Percentiles rank a stretch among this genome's conserved stretches.
phyloP scores from a whole-genome alignment of 768 basidiomycete genomes.

The Myochromella boudieri region DNA sequence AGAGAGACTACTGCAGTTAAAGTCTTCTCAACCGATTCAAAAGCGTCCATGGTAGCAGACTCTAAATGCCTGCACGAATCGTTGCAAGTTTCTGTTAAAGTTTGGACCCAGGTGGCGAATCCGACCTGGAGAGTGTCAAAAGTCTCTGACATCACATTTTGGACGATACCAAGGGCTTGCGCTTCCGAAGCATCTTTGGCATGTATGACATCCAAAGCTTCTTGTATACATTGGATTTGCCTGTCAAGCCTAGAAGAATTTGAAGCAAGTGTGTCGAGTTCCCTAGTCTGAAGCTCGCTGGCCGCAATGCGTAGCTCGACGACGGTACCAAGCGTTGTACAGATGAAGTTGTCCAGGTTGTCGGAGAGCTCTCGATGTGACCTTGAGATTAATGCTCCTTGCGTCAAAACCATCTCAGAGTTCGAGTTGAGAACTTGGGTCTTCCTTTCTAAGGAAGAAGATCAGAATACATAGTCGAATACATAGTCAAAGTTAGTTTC shows the following conservation, averaged over 20 bases:
- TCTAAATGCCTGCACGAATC: conserved; percentile 47
- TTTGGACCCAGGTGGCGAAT: conserved; percentile 55
- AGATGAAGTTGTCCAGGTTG: conserved; percentile 63
- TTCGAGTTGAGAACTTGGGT: conserved; percentile 62
- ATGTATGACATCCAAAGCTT: conserved; percentile 52
- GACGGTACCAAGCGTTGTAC: conserved; percentile 52
- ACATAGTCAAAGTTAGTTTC: background rate
- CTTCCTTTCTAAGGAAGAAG: conserved; percentile 63
- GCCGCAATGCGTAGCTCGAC: conserved; percentile 55
- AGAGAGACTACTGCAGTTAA: conserved; percentile 58
- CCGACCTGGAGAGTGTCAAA: conserved; percentile 52
- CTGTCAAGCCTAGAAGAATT: conserved; percentile 56
- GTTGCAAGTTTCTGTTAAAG: conserved; percentile 48
- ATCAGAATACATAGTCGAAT: conserved; percentile 13
- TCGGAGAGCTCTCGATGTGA: conserved; percentile 53
- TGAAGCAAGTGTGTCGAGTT: conserved; percentile 50
- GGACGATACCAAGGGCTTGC: conserved; percentile 49
- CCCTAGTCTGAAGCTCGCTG: conserved; percentile 53
- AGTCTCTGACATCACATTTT: conserved; percentile 49
- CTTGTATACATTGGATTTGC: conserved; percentile 55
- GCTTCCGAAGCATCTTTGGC: conserved; percentile 54
- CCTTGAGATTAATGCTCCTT: conserved; percentile 57
- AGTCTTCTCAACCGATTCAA: conserved; percentile 54
- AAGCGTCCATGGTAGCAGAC: conserved; percentile 40
- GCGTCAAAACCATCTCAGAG: conserved; percentile 58